Evolutionary conservation across 139 green algal genomes (phyloP).

Genomic region (Chlamydomonas applanata): DNA sequence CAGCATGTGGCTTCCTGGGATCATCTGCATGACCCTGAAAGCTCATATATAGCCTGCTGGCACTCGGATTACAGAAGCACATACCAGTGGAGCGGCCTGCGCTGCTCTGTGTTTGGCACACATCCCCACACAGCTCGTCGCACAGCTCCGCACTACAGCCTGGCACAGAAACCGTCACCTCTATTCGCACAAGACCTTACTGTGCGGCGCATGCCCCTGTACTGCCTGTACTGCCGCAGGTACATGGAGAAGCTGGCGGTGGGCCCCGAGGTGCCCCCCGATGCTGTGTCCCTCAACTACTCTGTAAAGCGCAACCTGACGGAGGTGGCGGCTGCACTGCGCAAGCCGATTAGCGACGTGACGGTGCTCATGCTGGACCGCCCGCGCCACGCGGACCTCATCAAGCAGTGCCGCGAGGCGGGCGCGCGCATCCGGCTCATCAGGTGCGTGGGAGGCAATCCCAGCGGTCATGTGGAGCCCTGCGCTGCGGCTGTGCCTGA

Average conservation of each 20-base stretch:
- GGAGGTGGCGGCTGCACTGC: constrained; percentile 55
- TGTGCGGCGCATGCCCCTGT: background rate
- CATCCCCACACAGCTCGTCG: no score
- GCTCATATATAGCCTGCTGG: no score
- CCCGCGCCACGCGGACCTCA: constrained; percentile 57
- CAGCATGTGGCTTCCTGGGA: no score
- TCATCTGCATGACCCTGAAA: no score
- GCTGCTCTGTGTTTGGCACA: no score
- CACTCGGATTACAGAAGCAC: no score
- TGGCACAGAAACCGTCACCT: background rate
- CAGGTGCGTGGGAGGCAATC: no score
- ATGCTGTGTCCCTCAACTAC: constrained; percentile 55
- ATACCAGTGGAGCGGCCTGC: no score
- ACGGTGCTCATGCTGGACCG: constrained; percentile 79
- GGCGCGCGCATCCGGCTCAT: constrained; percentile 78
- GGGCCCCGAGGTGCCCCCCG: constrained; percentile 48
- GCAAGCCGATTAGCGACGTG: constrained; percentile 73
- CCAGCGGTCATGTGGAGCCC: no score
- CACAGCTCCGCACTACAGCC: background rate
- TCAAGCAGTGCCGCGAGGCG: constrained; percentile 62
- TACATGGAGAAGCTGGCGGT: constrained; percentile 79
- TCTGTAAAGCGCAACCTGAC: constrained; percentile 60
- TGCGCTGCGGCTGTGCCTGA: no score
- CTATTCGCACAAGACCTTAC: background rate
- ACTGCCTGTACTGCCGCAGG: background rate